A percentile compares a stretch with the other conserved stretches of the same genome.
Evolutionary conservation across 495 filamentous ascomycete species (phyloP).

Genomic region (Cercophora scortea): DNA sequence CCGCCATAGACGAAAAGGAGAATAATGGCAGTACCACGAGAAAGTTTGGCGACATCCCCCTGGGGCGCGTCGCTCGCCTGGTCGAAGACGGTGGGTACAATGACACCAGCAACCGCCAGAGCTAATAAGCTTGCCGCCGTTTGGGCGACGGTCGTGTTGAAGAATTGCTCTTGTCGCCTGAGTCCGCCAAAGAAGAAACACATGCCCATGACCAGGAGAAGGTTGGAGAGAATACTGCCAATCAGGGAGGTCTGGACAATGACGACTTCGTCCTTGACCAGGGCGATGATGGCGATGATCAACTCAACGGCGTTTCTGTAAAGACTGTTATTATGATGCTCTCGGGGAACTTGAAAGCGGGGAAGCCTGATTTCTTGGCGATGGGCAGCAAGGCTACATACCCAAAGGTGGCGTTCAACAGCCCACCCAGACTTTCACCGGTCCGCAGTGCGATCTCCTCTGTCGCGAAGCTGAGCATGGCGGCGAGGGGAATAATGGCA

Average conservation of each 20-base stretch:
- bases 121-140: slow-evolving; percentile 79
- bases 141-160: slow-evolving; percentile 91
- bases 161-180: slow-evolving; percentile 72
- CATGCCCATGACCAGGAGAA: slow-evolving; percentile 88
- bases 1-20: slow-evolving; percentile 68
- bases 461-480: slow-evolving; percentile 82
- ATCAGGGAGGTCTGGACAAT: slow-evolving; percentile 93
- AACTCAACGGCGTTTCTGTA: slow-evolving; percentile 80
- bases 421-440: slow-evolving; percentile 77
- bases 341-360: too few species aligned
- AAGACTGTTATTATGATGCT: too few species aligned
- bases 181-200: slow-evolving; percentile 87
- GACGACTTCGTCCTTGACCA: slow-evolving; percentile 62
- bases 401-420: slow-evolving; percentile 87
- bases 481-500: slow-evolving; percentile 84
- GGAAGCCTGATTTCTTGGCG: too few species aligned
- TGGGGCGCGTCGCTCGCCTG: slow-evolving; percentile 25
- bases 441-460: slow-evolving; percentile 80
- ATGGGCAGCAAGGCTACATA: slow-evolving; percentile 26
- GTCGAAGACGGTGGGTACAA: slow-evolving; percentile 83
- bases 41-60: slow-evolving; percentile 46
- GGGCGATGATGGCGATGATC: slow-evolving; percentile 81
- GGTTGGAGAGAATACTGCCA: slow-evolving; percentile 83
- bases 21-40: slow-evolving; percentile 66
- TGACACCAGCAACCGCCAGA: slow-evolving; percentile 69